These are phyloP conservation scores for Sordariomycetes sp. DNA, from an alignment of 2,329 filamentous ascomycete genomes.

Conservation along the genomic window DNA sequence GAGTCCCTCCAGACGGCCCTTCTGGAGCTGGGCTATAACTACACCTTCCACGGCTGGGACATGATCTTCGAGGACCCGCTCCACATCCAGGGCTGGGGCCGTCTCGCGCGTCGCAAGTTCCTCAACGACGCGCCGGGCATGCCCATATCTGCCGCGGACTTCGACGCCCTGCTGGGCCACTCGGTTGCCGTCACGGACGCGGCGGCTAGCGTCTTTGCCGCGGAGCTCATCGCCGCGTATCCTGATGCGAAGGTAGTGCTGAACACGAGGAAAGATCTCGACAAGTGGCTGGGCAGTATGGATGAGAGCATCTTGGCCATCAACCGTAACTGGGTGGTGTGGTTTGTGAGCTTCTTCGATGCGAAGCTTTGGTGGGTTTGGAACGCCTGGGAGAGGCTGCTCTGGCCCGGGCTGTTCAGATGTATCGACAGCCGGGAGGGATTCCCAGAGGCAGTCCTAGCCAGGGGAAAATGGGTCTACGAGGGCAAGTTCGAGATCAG, in stretches of 20 bases:
- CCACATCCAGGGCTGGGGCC: slow-evolving; percentile 11
- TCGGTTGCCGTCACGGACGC: slow-evolving; percentile 29
- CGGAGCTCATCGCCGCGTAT: slow-evolving; percentile 34
- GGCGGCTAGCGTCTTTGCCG: slow-evolving; percentile 26
- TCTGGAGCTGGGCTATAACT: slow-evolving; percentile 17
- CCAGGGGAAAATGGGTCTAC: slow-evolving; percentile 14
- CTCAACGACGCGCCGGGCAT: background rate
- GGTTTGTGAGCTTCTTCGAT: slow-evolving; percentile 9
- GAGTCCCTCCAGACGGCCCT: slow-evolving; percentile 23
- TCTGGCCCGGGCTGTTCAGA: slow-evolving; percentile 18
- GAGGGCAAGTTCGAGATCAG: slow-evolving; percentile 9
- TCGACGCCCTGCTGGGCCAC: slow-evolving; percentile 17
- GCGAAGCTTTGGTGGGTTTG: slow-evolving; percentile 21
- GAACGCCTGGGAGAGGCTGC: slow-evolving; percentile 15
- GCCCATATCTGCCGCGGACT: slow-evolving; percentile 12
- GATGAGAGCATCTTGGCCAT: background rate
- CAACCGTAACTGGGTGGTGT: slow-evolving; percentile 7
- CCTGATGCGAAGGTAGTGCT: slow-evolving; percentile 39
- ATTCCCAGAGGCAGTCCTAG: slow-evolving; percentile 8
- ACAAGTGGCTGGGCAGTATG: slow-evolving; percentile 25
- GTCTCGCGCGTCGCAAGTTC: slow-evolving; percentile 9
- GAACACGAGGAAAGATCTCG: slow-evolving; percentile 24
- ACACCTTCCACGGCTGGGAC: slow-evolving; percentile 24
- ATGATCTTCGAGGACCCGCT: slow-evolving; percentile 16
- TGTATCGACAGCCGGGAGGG: slow-evolving; percentile 2